These are phyloP conservation scores for Penicillium bialowiezense DNA, from an alignment of 495 filamentous ascomycete species.

Conservation along the genomic window DNA sequence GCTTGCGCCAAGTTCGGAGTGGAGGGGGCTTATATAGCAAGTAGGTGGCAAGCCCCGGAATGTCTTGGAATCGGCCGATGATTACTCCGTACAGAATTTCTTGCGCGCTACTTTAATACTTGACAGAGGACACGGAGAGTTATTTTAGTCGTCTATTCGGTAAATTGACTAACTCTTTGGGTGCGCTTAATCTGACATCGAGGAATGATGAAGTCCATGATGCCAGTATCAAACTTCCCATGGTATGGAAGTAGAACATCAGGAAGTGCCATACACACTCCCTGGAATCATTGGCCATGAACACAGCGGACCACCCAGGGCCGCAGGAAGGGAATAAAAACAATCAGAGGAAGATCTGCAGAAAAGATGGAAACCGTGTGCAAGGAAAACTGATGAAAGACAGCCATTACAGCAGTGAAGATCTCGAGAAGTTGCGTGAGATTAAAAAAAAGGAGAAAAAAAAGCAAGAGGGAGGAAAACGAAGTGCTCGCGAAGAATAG, in stretches of 20 bases:
- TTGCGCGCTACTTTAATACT: too few species aligned
- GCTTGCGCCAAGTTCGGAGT: too few species aligned
- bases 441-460: conserved; percentile 11
- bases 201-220: conserved; percentile 4
- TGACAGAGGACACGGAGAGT: too few species aligned
- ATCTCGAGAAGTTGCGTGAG: conserved; percentile 13
- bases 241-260: conserved; percentile 2
- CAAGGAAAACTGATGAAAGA: conserved; percentile 12
- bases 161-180: conserved; percentile 14
- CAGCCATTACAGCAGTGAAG: conserved; percentile 31
- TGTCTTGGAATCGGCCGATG: too few species aligned
- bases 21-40: too few species aligned
- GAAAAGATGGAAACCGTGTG: conserved; percentile 5
- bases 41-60: too few species aligned
- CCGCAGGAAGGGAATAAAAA: not conserved
- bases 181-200: not conserved
- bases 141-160: conserved; percentile 19
- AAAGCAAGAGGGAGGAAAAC: conserved; percentile 1
- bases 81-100: too few species aligned
- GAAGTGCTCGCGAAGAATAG: conserved; percentile 18
- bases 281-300: conserved; percentile 4
- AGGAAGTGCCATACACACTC: conserved; percentile 3
- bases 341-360: conserved; percentile 1
- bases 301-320: not conserved
- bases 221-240: conserved; percentile 1